Evolutionary conservation across 495 filamentous ascomycete species (phyloP), one percentile per base, ranked within the genome.

Genomic region (Neurospora sp.): DNA sequence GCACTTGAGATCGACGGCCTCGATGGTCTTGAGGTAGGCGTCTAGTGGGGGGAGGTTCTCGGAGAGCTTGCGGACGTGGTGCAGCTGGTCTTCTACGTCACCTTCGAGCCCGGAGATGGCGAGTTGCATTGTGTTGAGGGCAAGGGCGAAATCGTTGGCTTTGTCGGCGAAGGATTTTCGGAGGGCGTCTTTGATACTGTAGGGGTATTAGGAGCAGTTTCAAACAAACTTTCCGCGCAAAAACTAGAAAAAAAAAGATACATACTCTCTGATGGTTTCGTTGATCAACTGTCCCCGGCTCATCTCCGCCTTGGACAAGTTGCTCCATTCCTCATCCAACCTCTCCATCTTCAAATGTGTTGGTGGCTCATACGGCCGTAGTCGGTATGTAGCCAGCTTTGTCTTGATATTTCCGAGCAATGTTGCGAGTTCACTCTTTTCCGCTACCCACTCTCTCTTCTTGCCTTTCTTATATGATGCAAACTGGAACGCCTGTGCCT

Each of bases 361-460:
- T 11, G 96, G 96, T 53, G 96, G 96, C 37, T 97, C 91, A 76
- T 98, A 99, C 5, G 94, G 88, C 77, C 93, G 89, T 44, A 99
- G 84, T 46, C 94, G 89, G 80, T 99, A 99, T 35, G 96, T 99
- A 74, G 92, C 92, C 75, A 99, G 86, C 83, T 99, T 99, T 0
- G 96, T 98, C 83, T 97, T 98, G 85, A 99, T 98, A 77, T 99
- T 99, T n/a, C 96, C 96, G 68, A 99, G 81, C 73, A 99, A 82
- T 11, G 94, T 93, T 35, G 94, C 93, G 10, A 99, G 87, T 77
- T 98, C 96, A 59, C 93, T 95, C 84, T 98, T 98, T 82, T 99
- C 96, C 5, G 93, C 94, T 3, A 98, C 96, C 96, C 96, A 98
- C 42, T 92, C 89, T 40, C 96, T 88, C 81, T 98, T 99, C 79